phyloP scores from a whole-genome alignment of 306 rosid genomes.

The Oxytropis ochrocephala region DNA sequence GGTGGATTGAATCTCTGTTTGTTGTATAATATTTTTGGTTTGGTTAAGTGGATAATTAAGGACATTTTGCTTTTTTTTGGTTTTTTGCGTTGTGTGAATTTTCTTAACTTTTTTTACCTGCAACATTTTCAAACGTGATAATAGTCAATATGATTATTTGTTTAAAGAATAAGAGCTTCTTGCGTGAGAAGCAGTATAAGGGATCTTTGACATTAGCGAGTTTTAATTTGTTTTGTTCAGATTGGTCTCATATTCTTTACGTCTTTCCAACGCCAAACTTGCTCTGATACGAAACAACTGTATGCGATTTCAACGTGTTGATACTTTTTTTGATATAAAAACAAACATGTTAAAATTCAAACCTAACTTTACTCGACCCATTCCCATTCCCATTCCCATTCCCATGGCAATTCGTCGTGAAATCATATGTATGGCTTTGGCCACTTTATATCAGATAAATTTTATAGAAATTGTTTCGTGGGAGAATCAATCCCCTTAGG shows the following conservation, averaged over 20 bases:
- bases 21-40: conserved; percentile 6
- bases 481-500: not conserved
- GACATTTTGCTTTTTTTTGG: not conserved
- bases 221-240: not conserved
- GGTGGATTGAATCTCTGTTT: conserved; percentile 7
- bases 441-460: too few relatives aligned
- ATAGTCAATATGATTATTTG: not conserved
- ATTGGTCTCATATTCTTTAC: not conserved
- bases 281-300: not conserved
- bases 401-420: not conserved
- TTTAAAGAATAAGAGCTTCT: not conserved
- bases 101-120: not conserved
- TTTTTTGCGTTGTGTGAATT: not conserved
- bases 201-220: not conserved
- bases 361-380: not conserved
- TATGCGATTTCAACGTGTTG: not conserved
- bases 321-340: not conserved
- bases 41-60: not conserved
- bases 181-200: not conserved
- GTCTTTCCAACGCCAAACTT: not conserved
- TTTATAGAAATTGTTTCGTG: not conserved
- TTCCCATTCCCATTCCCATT: not conserved
- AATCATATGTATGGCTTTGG: not conserved
- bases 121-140: not conserved
- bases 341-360: not conserved